A percentile compares a stretch with the other conserved stretches of the same genome.
These are phyloP conservation scores for Fusarium sp. DNA, from an alignment of 2,329 filamentous ascomycete genomes.

Conservation along the genomic window DNA sequence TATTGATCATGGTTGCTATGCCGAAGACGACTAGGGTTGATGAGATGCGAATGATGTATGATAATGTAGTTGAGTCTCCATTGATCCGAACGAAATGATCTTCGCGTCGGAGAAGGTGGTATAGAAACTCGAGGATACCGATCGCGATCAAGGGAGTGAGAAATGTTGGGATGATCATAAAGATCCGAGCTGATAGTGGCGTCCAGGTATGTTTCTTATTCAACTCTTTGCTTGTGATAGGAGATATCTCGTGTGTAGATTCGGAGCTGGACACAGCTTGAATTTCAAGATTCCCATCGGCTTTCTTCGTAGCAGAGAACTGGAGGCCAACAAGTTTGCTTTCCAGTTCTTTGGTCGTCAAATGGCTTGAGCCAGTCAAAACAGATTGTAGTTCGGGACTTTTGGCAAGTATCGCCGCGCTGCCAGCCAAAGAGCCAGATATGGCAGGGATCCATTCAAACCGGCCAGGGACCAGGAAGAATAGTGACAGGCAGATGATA, in stretches of 20 bases:
- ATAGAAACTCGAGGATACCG: background rate
- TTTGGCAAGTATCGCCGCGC: background rate
- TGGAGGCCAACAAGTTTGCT: background rate
- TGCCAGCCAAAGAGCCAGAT: background rate
- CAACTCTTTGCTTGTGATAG: background rate
- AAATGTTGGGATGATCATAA: background rate
- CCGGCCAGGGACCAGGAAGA: background rate
- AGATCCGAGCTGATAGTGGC: background rate
- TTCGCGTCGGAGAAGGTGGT: background rate
- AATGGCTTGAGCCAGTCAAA: background rate
- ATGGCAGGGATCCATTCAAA: background rate
- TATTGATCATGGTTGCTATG: background rate
- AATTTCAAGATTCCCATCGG: background rate
- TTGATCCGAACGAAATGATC: background rate
- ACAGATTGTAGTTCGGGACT: background rate
- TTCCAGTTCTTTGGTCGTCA: background rate
- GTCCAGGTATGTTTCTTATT: background rate
- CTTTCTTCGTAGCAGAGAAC: background rate
- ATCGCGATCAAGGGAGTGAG: background rate
- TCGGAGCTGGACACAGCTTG: background rate
- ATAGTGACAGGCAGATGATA: background rate
- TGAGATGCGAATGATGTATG: background rate
- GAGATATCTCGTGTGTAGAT: background rate
- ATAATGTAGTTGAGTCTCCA: background rate
- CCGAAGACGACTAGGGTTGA: background rate